Evolutionary conservation across 768 basidiomycete genomes (phyloP).

Genomic region (Russula brevipes): DNA sequence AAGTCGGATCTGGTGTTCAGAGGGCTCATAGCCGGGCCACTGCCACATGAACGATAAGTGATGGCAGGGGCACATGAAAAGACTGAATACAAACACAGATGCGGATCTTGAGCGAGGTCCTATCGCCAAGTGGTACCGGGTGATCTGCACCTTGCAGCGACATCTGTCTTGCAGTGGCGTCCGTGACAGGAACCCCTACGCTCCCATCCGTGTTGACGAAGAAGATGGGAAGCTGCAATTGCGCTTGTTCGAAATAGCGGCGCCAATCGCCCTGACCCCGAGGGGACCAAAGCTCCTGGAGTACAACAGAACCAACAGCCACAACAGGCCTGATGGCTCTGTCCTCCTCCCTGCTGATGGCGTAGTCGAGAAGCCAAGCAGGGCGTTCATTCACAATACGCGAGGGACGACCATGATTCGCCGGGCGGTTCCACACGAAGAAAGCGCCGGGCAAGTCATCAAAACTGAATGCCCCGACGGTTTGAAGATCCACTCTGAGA

Average conservation of each 20-base stretch:
- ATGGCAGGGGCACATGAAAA: too few species aligned
- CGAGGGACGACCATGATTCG: not conserved
- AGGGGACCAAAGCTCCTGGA: slow-evolving; percentile 19
- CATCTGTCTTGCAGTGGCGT: slow-evolving; percentile 15
- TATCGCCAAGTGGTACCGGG: slow-evolving; percentile 10
- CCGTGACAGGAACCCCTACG: slow-evolving; percentile 13
- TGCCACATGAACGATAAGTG: too few species aligned
- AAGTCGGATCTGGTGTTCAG: slow-evolving; percentile 12
- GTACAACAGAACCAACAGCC: slow-evolving; percentile 14
- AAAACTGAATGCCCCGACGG: not conserved
- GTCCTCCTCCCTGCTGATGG: too few species aligned
- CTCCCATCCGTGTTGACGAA: slow-evolving; percentile 10
- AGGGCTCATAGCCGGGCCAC: slow-evolving; percentile 19
- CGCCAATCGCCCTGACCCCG: slow-evolving; percentile 16
- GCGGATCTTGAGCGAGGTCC: slow-evolving; percentile 12
- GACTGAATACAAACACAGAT: slow-evolving; percentile 6
- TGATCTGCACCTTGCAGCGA: not conserved
- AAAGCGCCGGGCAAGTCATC: not conserved
- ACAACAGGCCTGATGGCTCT: too few species aligned
- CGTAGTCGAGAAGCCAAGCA: slow-evolving; percentile 16
- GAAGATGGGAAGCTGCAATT: slow-evolving; percentile 13
- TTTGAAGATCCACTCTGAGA: not conserved
- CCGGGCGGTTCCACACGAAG: not conserved
- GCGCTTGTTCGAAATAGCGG: slow-evolving; percentile 18
- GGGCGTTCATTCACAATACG: not conserved